These are phyloP conservation scores for Trichophyton rubrum DNA, from an alignment of 2,329 filamentous ascomycete species.

Conservation along the genomic window DNA sequence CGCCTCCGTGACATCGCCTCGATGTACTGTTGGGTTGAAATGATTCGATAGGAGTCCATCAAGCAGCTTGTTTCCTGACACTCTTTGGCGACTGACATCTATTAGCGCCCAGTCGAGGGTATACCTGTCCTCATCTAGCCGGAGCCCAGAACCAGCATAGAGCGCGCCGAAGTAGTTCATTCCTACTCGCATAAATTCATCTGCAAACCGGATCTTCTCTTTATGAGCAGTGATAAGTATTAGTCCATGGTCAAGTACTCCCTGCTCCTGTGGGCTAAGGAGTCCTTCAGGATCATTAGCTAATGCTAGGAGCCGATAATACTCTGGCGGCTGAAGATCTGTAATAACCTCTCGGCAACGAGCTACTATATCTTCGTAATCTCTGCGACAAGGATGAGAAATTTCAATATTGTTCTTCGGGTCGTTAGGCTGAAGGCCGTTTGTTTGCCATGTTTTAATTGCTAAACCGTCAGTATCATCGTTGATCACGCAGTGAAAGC, in stretches of 20 bases:
- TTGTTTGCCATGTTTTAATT: neutral
- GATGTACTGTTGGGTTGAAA: neutral
- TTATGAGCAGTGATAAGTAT: no score
- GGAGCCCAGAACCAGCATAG: slow-evolving; percentile 2
- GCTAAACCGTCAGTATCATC: neutral
- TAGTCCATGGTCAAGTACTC: no score
- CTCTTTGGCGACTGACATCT: neutral
- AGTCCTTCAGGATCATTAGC: no score
- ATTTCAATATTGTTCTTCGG: neutral
- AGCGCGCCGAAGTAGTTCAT: neutral
- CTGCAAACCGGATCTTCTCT: neutral
- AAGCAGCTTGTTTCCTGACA: neutral
- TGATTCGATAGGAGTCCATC: no score
- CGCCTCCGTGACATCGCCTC: neutral
- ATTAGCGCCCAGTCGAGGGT: slow-evolving; percentile 6
- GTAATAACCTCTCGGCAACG: neutral
- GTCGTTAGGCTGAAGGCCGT: neutral
- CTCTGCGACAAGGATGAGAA: neutral
- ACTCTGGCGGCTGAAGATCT: neutral
- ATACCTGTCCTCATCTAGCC: neutral
- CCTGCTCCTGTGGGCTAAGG: no score
- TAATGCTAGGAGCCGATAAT: no score
- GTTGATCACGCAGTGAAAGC: neutral
- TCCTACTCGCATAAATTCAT: neutral
- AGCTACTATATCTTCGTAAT: neutral